Conservation (phyloP, 2,329 filamentous ascomycete genomes). For the Fusarium oxysporum region DNA sequence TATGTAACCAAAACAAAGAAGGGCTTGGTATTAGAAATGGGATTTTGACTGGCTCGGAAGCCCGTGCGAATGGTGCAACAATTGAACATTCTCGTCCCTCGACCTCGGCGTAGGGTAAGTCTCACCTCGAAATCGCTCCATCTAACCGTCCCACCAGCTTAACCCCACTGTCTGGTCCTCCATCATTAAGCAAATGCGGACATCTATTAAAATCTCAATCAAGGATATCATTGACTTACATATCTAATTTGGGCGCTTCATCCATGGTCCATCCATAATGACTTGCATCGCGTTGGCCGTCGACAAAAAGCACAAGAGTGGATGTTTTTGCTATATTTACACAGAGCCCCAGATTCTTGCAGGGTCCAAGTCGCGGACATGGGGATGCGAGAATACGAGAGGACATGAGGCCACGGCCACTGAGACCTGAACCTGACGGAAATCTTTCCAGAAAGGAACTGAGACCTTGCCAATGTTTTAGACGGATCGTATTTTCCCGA, state of each 20-base stretch:
- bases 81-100: neutral
- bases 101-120: neutral
- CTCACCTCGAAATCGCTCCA: neutral
- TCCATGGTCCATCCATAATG: neutral
- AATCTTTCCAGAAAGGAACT: constrained; percentile 3
- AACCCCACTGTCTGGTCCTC: neutral
- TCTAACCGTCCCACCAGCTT: neutral
- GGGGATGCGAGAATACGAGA: constrained; percentile 36
- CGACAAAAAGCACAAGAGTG: constrained; percentile 7
- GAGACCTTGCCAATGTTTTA: constrained; percentile 8
- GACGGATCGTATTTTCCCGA: constrained; percentile 5
- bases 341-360: constrained; percentile 12
- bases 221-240: neutral
- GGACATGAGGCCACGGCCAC: constrained; percentile 2
- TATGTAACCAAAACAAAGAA: fast-evolving
- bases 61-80: fast-evolving
- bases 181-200: neutral
- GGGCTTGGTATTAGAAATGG: fast-evolving
- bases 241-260: neutral
- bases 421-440: neutral
- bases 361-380: constrained; percentile 14
- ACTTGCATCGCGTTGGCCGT: constrained; percentile 13
- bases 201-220: neutral
- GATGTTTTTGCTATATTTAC: constrained; percentile 34
- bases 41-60: too few species aligned